A percentile compares a stretch with the other conserved stretches of the same genome.
Conservation (phyloP, 2,329 filamentous ascomycete genomes). For the Colletotrichum gigasporum region DNA sequence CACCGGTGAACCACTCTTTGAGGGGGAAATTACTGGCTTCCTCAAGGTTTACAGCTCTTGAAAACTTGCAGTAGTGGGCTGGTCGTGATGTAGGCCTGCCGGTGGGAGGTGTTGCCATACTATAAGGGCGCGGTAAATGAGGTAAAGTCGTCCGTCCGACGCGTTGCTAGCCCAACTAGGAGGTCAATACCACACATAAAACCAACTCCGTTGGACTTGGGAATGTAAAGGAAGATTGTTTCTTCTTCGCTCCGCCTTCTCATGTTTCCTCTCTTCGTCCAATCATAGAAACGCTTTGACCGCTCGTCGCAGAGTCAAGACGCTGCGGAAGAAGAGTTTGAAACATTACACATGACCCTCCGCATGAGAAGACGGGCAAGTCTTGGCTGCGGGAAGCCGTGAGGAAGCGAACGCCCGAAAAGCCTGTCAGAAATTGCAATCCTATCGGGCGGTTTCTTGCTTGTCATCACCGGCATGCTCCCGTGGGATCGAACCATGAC, state of each 20-base stretch:
- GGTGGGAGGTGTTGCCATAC: neutral
- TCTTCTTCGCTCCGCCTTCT: neutral
- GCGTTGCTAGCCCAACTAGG: neutral
- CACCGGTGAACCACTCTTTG: constrained; percentile 10
- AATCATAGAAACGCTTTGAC: neutral
- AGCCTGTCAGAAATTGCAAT: neutral
- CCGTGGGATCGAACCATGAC: too few species aligned
- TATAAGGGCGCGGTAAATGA: neutral
- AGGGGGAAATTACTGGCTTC: constrained; percentile 6
- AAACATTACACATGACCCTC: neutral
- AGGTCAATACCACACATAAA: too few species aligned
- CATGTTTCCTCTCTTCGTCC: neutral
- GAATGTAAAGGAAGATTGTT: neutral
- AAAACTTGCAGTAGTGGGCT: neutral
- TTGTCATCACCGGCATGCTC: neutral
- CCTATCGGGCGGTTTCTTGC: neutral
- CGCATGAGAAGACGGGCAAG: neutral
- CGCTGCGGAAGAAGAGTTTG: neutral
- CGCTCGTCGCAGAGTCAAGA: neutral
- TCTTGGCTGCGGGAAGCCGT: neutral
- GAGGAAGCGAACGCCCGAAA: neutral
- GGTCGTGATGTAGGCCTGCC: too few species aligned
- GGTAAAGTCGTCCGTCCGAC: neutral
- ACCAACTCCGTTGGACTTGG: too few species aligned
- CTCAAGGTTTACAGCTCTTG: constrained; percentile 4